Evolutionary conservation across 2,329 filamentous ascomycete species (phyloP).

Genomic region (Didymella sp.): DNA sequence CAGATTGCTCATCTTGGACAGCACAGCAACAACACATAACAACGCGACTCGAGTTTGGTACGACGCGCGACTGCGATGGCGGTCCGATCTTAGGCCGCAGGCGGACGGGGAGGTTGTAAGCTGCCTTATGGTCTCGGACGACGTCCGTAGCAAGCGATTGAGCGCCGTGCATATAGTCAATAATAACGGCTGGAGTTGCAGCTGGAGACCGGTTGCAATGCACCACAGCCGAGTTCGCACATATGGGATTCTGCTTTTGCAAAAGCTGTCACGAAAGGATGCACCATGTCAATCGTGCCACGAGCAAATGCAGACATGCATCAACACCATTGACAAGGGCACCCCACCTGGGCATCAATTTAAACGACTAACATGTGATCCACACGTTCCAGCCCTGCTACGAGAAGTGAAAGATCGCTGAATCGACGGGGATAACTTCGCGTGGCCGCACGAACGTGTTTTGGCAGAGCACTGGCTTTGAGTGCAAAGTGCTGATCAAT

Average conservation of each 20-base stretch:
- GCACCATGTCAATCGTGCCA: conserved; percentile 6
- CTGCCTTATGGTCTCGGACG: conserved; percentile 3
- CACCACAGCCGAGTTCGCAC: not conserved
- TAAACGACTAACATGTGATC: conserved; percentile 5
- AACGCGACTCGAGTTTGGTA: conserved; percentile 13
- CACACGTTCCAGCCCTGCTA: conserved; percentile 14
- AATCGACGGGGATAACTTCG: conserved; percentile 4
- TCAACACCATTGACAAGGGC: conserved; percentile 1
- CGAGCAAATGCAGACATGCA: not conserved
- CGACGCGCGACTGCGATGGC: conserved; percentile 13
- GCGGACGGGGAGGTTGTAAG: conserved; percentile 15
- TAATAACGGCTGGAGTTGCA: conserved; percentile 1
- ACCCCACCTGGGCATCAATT: conserved; percentile 6
- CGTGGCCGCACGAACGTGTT: conserved; percentile 2
- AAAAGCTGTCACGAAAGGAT: not conserved
- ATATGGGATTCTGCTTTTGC: not conserved
- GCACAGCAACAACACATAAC: conserved; percentile 13
- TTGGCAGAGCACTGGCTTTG: conserved; percentile 3
- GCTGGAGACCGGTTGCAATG: not conserved
- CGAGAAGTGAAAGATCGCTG: conserved; percentile 7
- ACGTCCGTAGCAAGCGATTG: conserved; percentile 11
- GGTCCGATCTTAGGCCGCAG: conserved; percentile 5
- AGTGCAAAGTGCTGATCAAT: conserved; percentile 8
- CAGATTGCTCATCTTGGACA: conserved; percentile 7
- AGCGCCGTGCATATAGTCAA: conserved; percentile 7